These are phyloP conservation scores for Fagus sylvatica DNA, from an alignment of 306 rosid genomes.

Conservation along the genomic window DNA sequence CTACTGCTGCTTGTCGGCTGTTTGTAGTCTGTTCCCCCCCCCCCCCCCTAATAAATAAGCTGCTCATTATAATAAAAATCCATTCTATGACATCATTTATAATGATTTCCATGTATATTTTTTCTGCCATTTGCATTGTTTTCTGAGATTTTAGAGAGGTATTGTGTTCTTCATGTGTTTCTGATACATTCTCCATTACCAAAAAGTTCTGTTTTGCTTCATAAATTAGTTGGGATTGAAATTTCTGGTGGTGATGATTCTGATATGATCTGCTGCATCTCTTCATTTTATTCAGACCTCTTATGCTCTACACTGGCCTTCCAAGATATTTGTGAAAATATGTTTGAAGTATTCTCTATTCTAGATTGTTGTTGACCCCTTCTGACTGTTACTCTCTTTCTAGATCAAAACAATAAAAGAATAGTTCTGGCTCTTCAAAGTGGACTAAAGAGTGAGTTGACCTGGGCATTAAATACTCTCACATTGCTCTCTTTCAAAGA, in stretches of 20 bases:
- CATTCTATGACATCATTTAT: neutral
- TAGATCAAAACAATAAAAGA: constrained; percentile 94
- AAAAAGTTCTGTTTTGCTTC: neutral
- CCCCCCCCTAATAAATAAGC: too few species aligned
- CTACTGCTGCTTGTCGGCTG: too few species aligned
- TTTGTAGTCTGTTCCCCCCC: too few species aligned
- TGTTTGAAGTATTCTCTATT: neutral
- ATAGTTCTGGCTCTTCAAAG: constrained; percentile 94
- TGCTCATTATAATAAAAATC: neutral
- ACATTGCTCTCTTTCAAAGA: constrained; percentile 90
- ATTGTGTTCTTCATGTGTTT: neutral
- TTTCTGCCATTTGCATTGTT: neutral
- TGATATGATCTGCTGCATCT: neutral
- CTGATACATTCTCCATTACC: neutral
- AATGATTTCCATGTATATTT: neutral
- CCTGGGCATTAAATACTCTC: constrained; percentile 93
- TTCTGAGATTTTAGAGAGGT: neutral
- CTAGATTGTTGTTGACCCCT: neutral
- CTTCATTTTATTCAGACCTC: neutral
- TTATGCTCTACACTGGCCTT: neutral
- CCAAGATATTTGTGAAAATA: neutral
- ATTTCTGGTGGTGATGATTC: neutral
- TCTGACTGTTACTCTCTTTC: neutral
- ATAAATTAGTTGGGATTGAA: neutral
- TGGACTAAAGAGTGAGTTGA: constrained; percentile 94